A percentile compares a stretch with the other conserved stretches of the same genome.
phyloP scores from a whole-genome alignment of 805 yeast species.

The Wickerhamomyces queroliae region DNA sequence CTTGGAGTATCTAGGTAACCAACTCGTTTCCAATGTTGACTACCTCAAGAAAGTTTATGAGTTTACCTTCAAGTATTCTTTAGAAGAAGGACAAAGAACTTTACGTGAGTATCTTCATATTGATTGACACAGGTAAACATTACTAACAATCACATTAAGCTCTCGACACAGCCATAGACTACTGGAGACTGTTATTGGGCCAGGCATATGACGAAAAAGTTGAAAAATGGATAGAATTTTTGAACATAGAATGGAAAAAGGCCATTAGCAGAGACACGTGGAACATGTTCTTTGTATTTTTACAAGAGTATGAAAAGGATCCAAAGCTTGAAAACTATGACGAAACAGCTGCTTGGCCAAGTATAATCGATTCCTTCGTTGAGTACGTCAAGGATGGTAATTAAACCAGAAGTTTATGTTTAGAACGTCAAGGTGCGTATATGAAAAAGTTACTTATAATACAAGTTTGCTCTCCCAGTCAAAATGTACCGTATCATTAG shows the following conservation, averaged over 20 bases:
- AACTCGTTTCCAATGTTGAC: slow-evolving; percentile 28
- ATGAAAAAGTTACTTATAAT: too few relatives aligned
- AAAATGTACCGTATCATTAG: too few relatives aligned
- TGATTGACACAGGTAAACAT: slow-evolving; percentile 12
- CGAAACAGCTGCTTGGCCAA: slow-evolving; percentile 89
- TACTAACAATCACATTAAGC: slow-evolving; percentile 3
- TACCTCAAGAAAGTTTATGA: slow-evolving; percentile 58
- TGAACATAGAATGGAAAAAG: slow-evolving; percentile 35
- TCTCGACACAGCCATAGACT: slow-evolving; percentile 58
- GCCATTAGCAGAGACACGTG: slow-evolving; percentile 71
- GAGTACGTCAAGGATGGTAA: slow-evolving; percentile 36
- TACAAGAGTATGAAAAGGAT: slow-evolving; percentile 45
- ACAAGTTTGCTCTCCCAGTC: too few relatives aligned
- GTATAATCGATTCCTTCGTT: slow-evolving; percentile 77
- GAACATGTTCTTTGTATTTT: slow-evolving; percentile 74
- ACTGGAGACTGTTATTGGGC: slow-evolving; percentile 68
- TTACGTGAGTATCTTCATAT: slow-evolving; percentile 25
- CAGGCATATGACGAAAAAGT: slow-evolving; percentile 26
- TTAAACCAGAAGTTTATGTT: not conserved
- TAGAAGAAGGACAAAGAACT: slow-evolving; percentile 54
- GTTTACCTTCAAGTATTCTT: slow-evolving; percentile 62
- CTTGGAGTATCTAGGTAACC: slow-evolving; percentile 26
- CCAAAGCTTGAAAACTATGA: slow-evolving; percentile 56
- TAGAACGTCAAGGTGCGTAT: too few relatives aligned
- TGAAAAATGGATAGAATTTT: slow-evolving; percentile 55